A percentile compares a stretch with the other conserved stretches of the same genome.
Conservation (phyloP, 768 basidiomycete genomes). For the Gelatoporia subvermispora region DNA sequence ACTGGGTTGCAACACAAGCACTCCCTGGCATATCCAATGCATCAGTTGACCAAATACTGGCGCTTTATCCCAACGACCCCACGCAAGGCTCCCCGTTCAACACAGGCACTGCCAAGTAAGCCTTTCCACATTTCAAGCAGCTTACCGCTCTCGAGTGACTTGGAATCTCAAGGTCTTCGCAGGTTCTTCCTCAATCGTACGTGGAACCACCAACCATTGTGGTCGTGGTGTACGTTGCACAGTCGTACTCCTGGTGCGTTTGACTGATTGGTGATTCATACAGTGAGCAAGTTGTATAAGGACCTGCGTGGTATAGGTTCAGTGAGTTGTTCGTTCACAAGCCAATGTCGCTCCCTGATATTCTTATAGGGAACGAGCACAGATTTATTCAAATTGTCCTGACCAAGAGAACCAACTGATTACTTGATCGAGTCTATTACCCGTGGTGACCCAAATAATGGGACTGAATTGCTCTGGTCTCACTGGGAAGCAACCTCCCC, state of each 20-base stretch:
- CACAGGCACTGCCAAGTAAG: slow-evolving; percentile 9
- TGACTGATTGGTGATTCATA: neutral
- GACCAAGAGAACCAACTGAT: slow-evolving; percentile 37
- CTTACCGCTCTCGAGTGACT: slow-evolving; percentile 13
- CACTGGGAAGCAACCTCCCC: slow-evolving; percentile 6
- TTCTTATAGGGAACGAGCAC: slow-evolving; percentile 33
- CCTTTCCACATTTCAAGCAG: slow-evolving; percentile 16
- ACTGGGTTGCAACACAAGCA: too few relatives aligned
- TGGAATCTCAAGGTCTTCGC: slow-evolving; percentile 12
- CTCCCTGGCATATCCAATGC: too few relatives aligned
- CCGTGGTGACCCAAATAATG: slow-evolving; percentile 20
- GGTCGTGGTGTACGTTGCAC: neutral
- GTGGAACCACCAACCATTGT: neutral
- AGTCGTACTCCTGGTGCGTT: too few relatives aligned
- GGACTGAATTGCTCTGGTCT: slow-evolving; percentile 10
- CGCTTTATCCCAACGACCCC: slow-evolving; percentile 8
- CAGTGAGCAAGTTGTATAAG: neutral
- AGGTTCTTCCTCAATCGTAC: slow-evolving; percentile 5
- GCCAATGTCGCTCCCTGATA: too few relatives aligned
- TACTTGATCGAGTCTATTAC: slow-evolving; percentile 37
- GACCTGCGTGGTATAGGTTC: neutral
- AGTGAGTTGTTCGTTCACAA: too few relatives aligned
- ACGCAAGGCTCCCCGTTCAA: slow-evolving; percentile 18
- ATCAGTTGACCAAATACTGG: neutral
- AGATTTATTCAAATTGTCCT: slow-evolving; percentile 41